Conservation (phyloP, 2,329 filamentous ascomycete species). For the Hypomyces perniciosus region DNA sequence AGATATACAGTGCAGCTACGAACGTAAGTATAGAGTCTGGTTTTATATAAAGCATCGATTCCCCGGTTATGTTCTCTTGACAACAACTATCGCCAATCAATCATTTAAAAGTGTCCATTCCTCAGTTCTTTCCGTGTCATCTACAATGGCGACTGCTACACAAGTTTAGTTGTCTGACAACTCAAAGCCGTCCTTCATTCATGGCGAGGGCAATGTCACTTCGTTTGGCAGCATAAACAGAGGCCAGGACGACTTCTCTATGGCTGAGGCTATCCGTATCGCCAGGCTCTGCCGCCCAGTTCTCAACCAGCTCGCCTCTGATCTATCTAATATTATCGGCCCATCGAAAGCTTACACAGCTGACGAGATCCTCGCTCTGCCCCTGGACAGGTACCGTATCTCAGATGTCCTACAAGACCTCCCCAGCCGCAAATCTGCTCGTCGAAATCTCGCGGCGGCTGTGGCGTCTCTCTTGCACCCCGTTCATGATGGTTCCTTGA, state of each 20-base stretch:
- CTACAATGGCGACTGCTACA: constrained; percentile 28
- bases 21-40: no score
- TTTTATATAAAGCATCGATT: no score
- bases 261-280: constrained; percentile 21
- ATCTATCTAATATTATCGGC: constrained; percentile 25
- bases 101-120: no score
- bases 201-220: neutral
- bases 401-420: constrained; percentile 27
- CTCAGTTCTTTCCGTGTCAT: no score
- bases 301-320: constrained; percentile 22
- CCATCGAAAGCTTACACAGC: constrained; percentile 26
- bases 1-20: no score
- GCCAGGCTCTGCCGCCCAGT: constrained; percentile 25
- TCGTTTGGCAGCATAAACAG: neutral
- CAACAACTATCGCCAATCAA: no score
- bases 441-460: constrained; percentile 24
- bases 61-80: no score
- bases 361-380: constrained; percentile 31
- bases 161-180: constrained; percentile 20
- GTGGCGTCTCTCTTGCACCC: constrained; percentile 30
- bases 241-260: neutral
- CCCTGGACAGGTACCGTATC: constrained; percentile 24
- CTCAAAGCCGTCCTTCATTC: constrained; percentile 16
- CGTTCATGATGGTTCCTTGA: constrained; percentile 27
- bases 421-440: constrained; percentile 30